Conservation (phyloP, 139 green algal genomes). For the Yamagishiella unicocca region DNA sequence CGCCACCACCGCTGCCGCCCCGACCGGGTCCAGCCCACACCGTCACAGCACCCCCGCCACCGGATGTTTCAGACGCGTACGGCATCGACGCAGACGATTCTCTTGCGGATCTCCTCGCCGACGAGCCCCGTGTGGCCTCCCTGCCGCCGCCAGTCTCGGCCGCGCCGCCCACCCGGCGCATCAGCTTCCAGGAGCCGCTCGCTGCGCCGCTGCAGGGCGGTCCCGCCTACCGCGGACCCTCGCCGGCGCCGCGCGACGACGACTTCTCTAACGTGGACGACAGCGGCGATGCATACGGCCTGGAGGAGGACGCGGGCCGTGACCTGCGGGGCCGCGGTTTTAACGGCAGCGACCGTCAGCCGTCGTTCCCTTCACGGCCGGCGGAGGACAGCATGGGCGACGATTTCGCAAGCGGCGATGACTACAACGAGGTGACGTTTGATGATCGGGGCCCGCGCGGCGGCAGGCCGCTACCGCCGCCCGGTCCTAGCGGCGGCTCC, state of each 20-base stretch:
- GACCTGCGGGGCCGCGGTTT: constrained; percentile 2
- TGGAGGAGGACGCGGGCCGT: background rate
- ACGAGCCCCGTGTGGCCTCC: too few relatives aligned
- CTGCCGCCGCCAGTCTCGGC: too few relatives aligned
- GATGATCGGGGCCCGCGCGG: background rate
- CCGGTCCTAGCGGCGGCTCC: background rate
- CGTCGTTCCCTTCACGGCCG: background rate
- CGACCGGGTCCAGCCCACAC: background rate
- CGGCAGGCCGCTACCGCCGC: background rate
- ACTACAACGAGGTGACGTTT: background rate
- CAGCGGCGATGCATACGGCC: background rate
- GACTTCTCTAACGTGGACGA: constrained; percentile 1
- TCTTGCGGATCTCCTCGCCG: too few relatives aligned
- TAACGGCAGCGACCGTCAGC: too few relatives aligned
- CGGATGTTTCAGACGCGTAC: background rate
- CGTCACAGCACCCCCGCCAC: background rate
- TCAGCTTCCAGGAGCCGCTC: constrained; percentile 28
- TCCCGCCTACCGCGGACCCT: background rate
- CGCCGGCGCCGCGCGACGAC: background rate
- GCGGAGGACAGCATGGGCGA: constrained; percentile 12
- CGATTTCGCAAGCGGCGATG: background rate
- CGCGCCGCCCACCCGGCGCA: background rate
- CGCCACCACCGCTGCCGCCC: background rate
- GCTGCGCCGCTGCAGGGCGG: background rate
- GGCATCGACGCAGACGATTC: constrained; percentile 15